phyloP scores from a whole-genome alignment of 768 basidiomycete genomes.

The Rhodotorula diobovata region DNA sequence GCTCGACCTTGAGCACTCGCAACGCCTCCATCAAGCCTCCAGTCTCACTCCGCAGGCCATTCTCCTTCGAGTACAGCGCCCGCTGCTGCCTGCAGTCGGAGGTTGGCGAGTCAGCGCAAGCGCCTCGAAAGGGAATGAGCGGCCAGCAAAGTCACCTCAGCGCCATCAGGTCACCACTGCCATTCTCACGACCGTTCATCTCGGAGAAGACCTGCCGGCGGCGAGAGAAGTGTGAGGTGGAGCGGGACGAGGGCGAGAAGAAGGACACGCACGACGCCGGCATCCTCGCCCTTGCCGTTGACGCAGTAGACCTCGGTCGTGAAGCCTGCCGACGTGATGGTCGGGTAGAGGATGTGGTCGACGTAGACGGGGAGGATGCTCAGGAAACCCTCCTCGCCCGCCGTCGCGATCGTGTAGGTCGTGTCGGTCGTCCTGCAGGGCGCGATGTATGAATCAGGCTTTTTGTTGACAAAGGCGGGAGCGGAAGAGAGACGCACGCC shows the following conservation, averaged over 20 bases:
- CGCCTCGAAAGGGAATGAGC: background rate
- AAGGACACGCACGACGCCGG: conserved; percentile 61
- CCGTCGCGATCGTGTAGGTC: conserved; percentile 88
- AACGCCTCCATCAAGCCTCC: conserved; percentile 92
- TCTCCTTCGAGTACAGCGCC: conserved; percentile 70
- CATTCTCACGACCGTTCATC: conserved; percentile 96
- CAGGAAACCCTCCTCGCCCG: conserved; percentile 75
- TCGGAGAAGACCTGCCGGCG: conserved; percentile 58
- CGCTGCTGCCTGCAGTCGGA: conserved; percentile 62
- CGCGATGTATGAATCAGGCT: background rate
- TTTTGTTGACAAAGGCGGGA: background rate
- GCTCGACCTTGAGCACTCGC: conserved; percentile 73
- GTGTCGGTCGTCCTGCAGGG: conserved; percentile 54
- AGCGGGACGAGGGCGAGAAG: background rate
- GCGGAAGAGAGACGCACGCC: conserved; percentile 46
- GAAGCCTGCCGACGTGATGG: conserved; percentile 72
- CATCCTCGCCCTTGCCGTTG: conserved; percentile 80
- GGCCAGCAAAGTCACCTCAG: conserved; percentile 58
- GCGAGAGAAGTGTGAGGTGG: background rate
- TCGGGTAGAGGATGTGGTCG: conserved; percentile 95
- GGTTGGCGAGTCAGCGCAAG: background rate
- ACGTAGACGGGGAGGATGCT: conserved; percentile 67
- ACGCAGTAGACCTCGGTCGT: conserved; percentile 73
- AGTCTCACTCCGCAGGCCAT: conserved; percentile 92
- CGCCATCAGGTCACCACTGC: conserved; percentile 82